These are phyloP conservation scores for Mortierella claussenii DNA, from an alignment of 192 early-diverging fungal species.

Conservation along the genomic window DNA sequence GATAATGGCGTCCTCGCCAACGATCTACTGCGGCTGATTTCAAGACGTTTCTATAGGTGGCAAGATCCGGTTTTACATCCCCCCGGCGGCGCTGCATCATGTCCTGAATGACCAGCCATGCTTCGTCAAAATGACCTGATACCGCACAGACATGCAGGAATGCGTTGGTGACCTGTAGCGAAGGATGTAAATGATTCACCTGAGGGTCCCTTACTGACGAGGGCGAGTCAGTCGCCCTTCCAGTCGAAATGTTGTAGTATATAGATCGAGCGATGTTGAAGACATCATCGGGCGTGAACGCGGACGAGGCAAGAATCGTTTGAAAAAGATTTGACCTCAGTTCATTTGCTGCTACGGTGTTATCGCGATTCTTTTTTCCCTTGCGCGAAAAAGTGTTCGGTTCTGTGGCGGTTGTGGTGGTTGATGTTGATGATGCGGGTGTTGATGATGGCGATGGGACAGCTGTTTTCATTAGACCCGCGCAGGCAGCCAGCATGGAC, in stretches of 20 bases:
- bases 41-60: slow-evolving; percentile 29
- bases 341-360: background rate
- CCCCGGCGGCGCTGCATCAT: slow-evolving; percentile 35
- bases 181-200: background rate
- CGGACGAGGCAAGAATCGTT: slow-evolving; percentile 23
- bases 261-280: slow-evolving; percentile 26
- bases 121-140: slow-evolving; percentile 34
- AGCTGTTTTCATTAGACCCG: slow-evolving; percentile 6
- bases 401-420: background rate
- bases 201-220: background rate
- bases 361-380: background rate
- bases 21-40: slow-evolving; percentile 9
- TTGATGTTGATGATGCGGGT: background rate
- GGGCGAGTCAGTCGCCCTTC: background rate
- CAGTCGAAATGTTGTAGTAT: slow-evolving; percentile 11
- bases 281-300: slow-evolving; percentile 34
- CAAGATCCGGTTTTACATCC: slow-evolving; percentile 40
- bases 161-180: slow-evolving; percentile 29
- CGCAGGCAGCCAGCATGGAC: slow-evolving; percentile 31
- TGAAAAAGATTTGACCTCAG: slow-evolving; percentile 25
- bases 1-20: background rate
- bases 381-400: background rate
- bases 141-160: slow-evolving; percentile 38
- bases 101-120: slow-evolving; percentile 12
- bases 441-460: background rate